Base-by-base conservation (phyloP, 371 early-diverging fungal species). In the Apophysomyces sp. region DNA sequence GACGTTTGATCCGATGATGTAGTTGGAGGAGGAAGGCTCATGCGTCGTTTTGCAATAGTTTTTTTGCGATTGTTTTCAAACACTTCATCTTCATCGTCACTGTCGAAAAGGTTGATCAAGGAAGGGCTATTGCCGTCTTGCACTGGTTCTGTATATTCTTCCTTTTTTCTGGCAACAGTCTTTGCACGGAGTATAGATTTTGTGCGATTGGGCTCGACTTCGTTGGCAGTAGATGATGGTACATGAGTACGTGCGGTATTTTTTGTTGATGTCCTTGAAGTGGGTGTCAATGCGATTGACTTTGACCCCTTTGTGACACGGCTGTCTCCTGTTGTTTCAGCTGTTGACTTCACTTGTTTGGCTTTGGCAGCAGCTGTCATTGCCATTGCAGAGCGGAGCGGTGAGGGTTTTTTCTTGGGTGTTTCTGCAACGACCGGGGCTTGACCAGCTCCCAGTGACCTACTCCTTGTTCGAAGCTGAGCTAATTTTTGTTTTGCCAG, bases 21-120 rank as follows among this genome's bases (percentile, higher is more conserved):
- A 40, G 28, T 58, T n/a, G 55, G 49, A 49, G 53, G 49, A 4
- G 53, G 54, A 26, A 61, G 36, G 18, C 61, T 61, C 54, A 54
- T 15, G 18, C 61, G 54, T 28, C 61, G 61, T 30, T 61, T 53
- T 9, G 21, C 21, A 16, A 4, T 44, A 13, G 13, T 36, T 8
- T 29, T 37, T 39, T 49, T 57, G 4, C 52, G n/a, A 29, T 27
- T 40, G 8, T 21, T 16, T 21, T 44, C 21, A 16, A 44, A 18
- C 0, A 8, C 11, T 21, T 44, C 49, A 44, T 44, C 49, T 8
- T 44, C 49, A 44, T 21, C 21, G 24, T 44, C 49, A 21, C 49
- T 44, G 4, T 44, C 49, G 24, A 44, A 44, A 9, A 44, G 24
- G 21, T 44, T n/a, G 0, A 21, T 44, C 49, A 44, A 9, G 49